A percentile compares a stretch with the other conserved stretches of the same genome.
Conservation (phyloP, 2,329 filamentous ascomycete species). For the Aspergillaceae sp. region DNA sequence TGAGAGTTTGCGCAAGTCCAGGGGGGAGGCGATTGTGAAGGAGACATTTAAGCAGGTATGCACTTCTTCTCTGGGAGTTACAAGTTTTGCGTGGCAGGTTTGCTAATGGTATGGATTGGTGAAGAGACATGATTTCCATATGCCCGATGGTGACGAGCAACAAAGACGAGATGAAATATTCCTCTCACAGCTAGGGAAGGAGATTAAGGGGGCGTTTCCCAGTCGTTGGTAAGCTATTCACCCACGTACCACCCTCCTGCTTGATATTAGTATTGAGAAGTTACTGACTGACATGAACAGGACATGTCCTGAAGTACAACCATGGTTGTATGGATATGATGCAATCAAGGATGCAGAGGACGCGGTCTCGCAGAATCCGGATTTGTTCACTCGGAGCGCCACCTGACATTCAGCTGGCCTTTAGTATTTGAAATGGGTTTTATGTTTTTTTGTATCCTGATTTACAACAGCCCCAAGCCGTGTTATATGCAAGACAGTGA, state of each 20-base stretch:
- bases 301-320: constrained; percentile 55
- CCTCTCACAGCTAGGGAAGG: constrained; percentile 46
- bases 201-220: constrained; percentile 49
- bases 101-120: background rate
- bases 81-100: background rate
- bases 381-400: constrained; percentile 8
- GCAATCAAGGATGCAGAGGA: constrained; percentile 48
- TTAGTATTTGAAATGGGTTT: no score
- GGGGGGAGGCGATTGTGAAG: constrained; percentile 48
- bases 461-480: no score
- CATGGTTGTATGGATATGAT: constrained; percentile 59
- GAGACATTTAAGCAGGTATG: constrained; percentile 50
- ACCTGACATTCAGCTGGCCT: no score
- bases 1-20: constrained; percentile 39
- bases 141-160: constrained; percentile 50
- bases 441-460: no score
- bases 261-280: no score
- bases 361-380: constrained; percentile 18
- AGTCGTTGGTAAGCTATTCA: constrained; percentile 44
- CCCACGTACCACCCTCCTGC: background rate
- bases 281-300: constrained; percentile 9
- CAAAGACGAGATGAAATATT: constrained; percentile 50
- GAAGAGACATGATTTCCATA: constrained; percentile 46
- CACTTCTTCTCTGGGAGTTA: background rate
- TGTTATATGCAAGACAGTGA: no score